Evolutionary conservation across 192 early-diverging fungal species (phyloP), one percentile per base, ranked within the genome.

Genomic region (Coemansia sp.): DNA sequence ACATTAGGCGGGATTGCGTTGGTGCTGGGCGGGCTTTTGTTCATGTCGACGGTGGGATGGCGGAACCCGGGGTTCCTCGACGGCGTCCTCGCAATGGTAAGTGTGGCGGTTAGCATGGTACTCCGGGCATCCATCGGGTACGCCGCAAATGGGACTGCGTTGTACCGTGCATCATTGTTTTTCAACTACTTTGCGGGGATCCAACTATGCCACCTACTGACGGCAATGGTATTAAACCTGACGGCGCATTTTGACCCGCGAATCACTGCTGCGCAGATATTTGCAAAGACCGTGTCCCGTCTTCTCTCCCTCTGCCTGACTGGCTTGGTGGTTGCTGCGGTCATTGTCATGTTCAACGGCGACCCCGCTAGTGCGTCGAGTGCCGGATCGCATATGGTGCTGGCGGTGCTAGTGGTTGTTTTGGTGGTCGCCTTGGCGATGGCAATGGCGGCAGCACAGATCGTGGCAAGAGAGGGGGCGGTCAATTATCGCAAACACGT

Each of bases 181-280:
- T 61, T 71, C 32, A 54, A 71, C 62, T 59, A 67, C 60, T 56
- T 48, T n/a, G 64, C 70, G 7, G 70, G 46, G 5, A 54, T 67
- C 27, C 27, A 66, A 42, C 46, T 73, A 3, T 24, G 21, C 6
- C 50, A 58, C 37, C 8, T 73, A 17, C 8, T 67, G 40, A 36
- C 44, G 1, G 55, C 44, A 19, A 53, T 63, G 55, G 52, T 40
- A 0, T 53, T 55, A 1, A 15, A 41, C 2, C 8, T 73, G 26
- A 32, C 48, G 36, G 56, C 54, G n/a, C 70, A 73, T 10, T 66
- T 62, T 22, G 39, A 73, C 4, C 64, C 64, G 18, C 12, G 24
- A 14, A 35, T 58, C 6, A 26, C 29, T 6, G 29, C 8, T 12
- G 54, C 26, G 48, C 38, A 35, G 33, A 53, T 53, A 21, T 53